Evolutionary conservation across 164 flowering plant species (phyloP).

Genomic region (Chimonanthus praecox): DNA sequence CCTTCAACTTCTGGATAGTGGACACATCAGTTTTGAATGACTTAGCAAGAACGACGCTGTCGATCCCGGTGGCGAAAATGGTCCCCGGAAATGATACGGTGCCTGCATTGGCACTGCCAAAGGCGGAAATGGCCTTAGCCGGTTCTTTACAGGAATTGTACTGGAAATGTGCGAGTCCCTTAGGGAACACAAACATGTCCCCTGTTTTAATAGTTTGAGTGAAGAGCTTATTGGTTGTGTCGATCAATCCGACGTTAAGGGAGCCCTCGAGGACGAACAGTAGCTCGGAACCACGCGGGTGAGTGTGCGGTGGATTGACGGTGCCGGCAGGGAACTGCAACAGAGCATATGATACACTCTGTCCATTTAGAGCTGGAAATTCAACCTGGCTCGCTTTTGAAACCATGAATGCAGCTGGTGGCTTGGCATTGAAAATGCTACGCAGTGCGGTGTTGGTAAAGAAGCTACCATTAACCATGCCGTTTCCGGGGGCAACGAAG

Average conservation of each 20-base stretch:
- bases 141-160: neutral
- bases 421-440: neutral
- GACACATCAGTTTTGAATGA: slow-evolving; percentile 9
- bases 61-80: slow-evolving; percentile 6
- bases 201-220: neutral
- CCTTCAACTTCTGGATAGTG: slow-evolving; percentile 10
- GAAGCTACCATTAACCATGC: neutral
- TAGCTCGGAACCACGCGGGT: slow-evolving; percentile 1
- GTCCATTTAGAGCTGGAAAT: neutral
- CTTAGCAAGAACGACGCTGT: neutral
- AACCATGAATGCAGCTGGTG: neutral
- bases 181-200: no score
- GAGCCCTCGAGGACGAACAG: neutral
- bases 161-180: neutral
- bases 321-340: neutral
- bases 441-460: slow-evolving; percentile 3
- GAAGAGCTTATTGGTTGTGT: slow-evolving; percentile 1
- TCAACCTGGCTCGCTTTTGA: neutral
- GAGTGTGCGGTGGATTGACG: slow-evolving; percentile 1
- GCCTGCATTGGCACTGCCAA: slow-evolving; percentile 25
- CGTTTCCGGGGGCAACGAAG: neutral
- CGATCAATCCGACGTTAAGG: neutral
- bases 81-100: slow-evolving; percentile 3
- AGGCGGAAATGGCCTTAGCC: neutral
- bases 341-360: neutral